phyloP scores from a whole-genome alignment of 2,329 filamentous ascomycete species.

The Fusarium succisae region DNA sequence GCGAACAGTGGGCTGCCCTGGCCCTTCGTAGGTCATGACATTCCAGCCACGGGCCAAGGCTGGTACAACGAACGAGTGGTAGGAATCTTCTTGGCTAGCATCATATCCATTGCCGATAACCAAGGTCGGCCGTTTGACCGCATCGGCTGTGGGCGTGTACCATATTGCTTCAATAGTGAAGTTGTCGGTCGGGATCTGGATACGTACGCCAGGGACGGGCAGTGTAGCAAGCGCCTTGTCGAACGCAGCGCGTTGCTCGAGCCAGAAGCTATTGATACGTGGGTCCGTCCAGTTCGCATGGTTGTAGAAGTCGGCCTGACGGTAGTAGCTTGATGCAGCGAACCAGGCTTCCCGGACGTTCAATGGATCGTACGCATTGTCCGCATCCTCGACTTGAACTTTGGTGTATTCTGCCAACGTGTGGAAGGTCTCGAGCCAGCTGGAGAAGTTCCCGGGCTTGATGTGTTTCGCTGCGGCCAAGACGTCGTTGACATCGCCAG shows the following conservation, averaged over 20 bases:
- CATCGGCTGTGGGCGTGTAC: not conserved
- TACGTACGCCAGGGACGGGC: not conserved
- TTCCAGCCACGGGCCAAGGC: not conserved
- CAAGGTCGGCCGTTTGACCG: not conserved
- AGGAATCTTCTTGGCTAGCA: not conserved
- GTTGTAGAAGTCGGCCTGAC: not conserved
- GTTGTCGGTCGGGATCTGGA: not conserved
- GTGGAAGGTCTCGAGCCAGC: not conserved
- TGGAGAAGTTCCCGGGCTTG: not conserved
- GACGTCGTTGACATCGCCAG: not conserved
- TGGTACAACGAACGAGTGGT: not conserved
- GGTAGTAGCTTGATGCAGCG: not conserved
- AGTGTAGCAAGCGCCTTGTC: not conserved
- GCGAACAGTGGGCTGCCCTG: not conserved
- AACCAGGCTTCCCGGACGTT: not conserved
- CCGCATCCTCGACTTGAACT: accelerated
- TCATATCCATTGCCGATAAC: not conserved
- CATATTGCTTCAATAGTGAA: not conserved
- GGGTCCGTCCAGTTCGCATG: not conserved
- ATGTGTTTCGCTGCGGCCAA: not conserved
- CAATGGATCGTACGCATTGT: not conserved
- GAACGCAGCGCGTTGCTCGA: not conserved
- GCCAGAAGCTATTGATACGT: not conserved
- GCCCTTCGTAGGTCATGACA: not conserved
- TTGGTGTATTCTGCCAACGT: not conserved